Percentiles rank a stretch among this genome's conserved stretches.
Conservation (phyloP, 257 asterid genomes). For the Handroanthus guayacan region DNA sequence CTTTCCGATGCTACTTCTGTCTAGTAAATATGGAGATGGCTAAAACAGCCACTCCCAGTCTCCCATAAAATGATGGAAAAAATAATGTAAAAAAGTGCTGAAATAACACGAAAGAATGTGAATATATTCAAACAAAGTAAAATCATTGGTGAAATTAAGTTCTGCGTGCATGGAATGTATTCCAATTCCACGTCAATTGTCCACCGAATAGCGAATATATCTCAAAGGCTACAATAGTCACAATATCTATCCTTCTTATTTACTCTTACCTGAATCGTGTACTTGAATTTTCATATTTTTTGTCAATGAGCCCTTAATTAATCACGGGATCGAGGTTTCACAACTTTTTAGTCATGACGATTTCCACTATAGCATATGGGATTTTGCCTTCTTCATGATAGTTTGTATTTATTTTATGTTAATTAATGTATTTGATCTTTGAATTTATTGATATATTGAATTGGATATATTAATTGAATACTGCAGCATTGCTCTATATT, state of each 20-base stretch:
- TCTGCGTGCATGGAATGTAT: not conserved
- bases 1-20: not conserved
- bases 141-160: not conserved
- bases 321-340: too few relatives aligned
- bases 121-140: conserved; percentile 4
- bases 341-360: too few relatives aligned
- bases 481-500: too few relatives aligned
- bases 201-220: not conserved
- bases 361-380: too few relatives aligned
- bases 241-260: not conserved
- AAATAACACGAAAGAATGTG: not conserved
- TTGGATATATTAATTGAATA: too few relatives aligned
- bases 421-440: too few relatives aligned
- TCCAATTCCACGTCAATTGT: not conserved
- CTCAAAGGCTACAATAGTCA: not conserved
- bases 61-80: not conserved
- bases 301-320: too few relatives aligned
- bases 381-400: too few relatives aligned
- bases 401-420: too few relatives aligned
- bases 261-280: not conserved
- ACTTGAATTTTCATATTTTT: too few relatives aligned
- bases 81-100: not conserved
- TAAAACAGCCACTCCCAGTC: not conserved
- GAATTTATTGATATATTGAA: too few relatives aligned
- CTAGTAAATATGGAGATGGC: not conserved